Conservation (phyloP, 2,329 filamentous ascomycete species). For the Parastagonospora nodorum region DNA sequence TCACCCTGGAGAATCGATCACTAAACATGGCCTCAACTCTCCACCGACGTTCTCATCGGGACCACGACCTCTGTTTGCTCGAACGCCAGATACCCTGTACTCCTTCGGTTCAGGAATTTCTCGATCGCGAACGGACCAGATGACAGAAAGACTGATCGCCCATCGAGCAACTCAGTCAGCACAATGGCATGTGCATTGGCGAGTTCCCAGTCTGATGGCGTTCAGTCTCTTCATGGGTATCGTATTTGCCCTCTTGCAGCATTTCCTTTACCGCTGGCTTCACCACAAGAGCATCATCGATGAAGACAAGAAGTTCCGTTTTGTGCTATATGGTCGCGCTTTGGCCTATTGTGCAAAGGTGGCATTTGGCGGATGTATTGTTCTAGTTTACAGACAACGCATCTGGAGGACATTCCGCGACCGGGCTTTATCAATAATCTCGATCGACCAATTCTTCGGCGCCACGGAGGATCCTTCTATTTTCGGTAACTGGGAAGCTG, state of each 20-base stretch:
- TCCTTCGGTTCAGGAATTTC: constrained; percentile 25
- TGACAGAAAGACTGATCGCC: constrained; percentile 38
- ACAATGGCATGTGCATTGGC: constrained; percentile 46
- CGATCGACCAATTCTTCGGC: constrained; percentile 44
- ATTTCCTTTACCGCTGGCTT: constrained; percentile 38
- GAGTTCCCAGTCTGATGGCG: constrained; percentile 34
- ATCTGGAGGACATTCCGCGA: constrained; percentile 44
- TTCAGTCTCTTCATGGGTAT: constrained; percentile 35
- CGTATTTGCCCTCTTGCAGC: constrained; percentile 37
- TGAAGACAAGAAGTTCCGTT: constrained; percentile 35
- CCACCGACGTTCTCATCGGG: constrained; percentile 11
- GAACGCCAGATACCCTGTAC: constrained; percentile 27
- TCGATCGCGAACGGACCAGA: constrained; percentile 33
- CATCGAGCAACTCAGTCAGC: constrained; percentile 38
- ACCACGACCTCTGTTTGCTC: constrained; percentile 17
- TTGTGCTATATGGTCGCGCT: constrained; percentile 41
- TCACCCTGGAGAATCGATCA: constrained; percentile 20
- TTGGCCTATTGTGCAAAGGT: constrained; percentile 44
- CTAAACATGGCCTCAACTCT: constrained; percentile 24
- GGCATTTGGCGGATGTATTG: constrained; percentile 38
- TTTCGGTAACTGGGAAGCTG: constrained; percentile 40
- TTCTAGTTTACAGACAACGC: constrained; percentile 41
- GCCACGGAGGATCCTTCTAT: constrained; percentile 41
- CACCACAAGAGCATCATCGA: constrained; percentile 32
- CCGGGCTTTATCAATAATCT: constrained; percentile 37